A percentile compares a stretch with the other conserved stretches of the same genome.
phyloP scores from a whole-genome alignment of 495 filamentous ascomycete genomes.

The Penicillium cataractarum region DNA sequence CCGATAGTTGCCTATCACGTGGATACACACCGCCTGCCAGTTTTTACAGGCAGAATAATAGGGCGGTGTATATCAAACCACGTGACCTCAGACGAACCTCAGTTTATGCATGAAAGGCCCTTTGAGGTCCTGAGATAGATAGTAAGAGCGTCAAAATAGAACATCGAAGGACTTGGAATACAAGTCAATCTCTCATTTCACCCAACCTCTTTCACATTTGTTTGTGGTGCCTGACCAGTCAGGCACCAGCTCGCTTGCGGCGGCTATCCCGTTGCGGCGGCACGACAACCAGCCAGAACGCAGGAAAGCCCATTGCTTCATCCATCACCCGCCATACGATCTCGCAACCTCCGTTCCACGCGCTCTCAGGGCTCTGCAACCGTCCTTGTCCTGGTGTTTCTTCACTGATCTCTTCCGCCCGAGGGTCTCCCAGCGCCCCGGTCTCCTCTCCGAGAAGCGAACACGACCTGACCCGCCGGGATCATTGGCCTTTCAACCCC shows the following conservation, averaged over 20 bases:
- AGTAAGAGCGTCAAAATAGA: not conserved
- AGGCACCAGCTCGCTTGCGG: slow-evolving; percentile 45
- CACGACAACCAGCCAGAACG: slow-evolving; percentile 50
- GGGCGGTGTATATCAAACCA: not conserved
- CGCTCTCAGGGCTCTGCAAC: slow-evolving; percentile 20
- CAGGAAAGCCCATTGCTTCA: slow-evolving; percentile 44
- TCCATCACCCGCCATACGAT: slow-evolving; percentile 33
- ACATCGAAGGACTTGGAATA: not conserved
- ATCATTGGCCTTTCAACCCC: slow-evolving; percentile 33
- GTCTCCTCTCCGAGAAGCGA: slow-evolving; percentile 19
- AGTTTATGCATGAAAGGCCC: not conserved
- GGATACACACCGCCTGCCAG: slow-evolving; percentile 10
- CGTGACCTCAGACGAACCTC: slow-evolving; percentile 10
- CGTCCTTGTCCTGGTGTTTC: slow-evolving; percentile 13
- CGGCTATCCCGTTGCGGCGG: slow-evolving; percentile 53
- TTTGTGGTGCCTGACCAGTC: slow-evolving; percentile 22
- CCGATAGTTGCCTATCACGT: slow-evolving; percentile 7
- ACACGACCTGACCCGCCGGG: slow-evolving; percentile 32
- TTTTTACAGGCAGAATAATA: slow-evolving; percentile 5
- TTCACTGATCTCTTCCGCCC: slow-evolving; percentile 10
- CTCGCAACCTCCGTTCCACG: slow-evolving; percentile 17
- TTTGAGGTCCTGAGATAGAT: not conserved
- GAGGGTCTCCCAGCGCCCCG: slow-evolving; percentile 22
- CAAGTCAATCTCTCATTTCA: not conserved
- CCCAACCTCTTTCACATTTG: not conserved